Conservation (phyloP, 129 eudicot species). For the Solidago caesia region DNA sequence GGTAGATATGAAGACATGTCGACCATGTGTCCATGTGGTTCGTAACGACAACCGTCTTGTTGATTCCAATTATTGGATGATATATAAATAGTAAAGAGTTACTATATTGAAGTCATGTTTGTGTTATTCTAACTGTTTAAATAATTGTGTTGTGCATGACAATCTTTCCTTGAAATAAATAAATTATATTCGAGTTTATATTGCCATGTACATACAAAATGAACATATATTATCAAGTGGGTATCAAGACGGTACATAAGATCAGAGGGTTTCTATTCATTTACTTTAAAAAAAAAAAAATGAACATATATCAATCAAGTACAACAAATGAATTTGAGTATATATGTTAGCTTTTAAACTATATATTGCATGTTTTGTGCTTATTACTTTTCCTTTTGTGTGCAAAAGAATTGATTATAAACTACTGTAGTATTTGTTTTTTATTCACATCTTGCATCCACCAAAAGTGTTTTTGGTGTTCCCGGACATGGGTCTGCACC, state of each 20-base stretch:
- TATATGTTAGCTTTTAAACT: neutral
- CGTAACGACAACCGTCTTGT: too few relatives aligned
- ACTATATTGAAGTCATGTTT: too few relatives aligned
- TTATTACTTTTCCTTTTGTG: neutral
- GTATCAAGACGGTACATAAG: too few relatives aligned
- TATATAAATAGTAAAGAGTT: too few relatives aligned
- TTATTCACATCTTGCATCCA: conserved; percentile 56
- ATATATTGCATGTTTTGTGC: neutral
- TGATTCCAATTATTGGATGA: too few relatives aligned
- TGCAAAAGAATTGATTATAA: conserved; percentile 1
- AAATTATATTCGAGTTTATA: neutral
- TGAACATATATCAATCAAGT: conserved; percentile 4
- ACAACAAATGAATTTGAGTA: neutral
- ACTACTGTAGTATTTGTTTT: neutral
- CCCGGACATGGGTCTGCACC: conserved; percentile 68
- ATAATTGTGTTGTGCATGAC: too few relatives aligned
- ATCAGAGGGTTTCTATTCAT: too few relatives aligned
- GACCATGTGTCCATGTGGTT: too few relatives aligned
- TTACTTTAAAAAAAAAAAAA: neutral
- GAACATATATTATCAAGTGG: neutral
- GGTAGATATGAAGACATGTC: too few relatives aligned
- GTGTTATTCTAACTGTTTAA: too few relatives aligned
- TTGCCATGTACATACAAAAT: neutral
- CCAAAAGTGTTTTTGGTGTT: conserved; percentile 44
- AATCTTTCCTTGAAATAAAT: too few relatives aligned